These are phyloP conservation scores for Microcyclospora tardicrescens DNA, from an alignment of 2,329 filamentous ascomycete genomes.

Conservation along the genomic window DNA sequence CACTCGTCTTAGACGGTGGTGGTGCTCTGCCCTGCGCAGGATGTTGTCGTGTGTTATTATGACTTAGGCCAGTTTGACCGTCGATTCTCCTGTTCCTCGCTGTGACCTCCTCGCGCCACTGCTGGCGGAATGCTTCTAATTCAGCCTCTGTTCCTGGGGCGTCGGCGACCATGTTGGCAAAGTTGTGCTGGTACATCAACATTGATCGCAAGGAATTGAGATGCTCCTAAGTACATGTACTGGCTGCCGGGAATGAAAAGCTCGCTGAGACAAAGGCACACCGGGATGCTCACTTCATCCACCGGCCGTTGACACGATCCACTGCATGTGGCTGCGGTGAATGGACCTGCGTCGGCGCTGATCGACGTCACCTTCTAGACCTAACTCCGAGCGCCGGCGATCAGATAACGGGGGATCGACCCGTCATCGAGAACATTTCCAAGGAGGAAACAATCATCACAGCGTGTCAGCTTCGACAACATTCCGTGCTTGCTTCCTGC, in stretches of 20 bases:
- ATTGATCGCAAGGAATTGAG: background rate
- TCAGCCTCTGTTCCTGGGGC: conserved; percentile 41
- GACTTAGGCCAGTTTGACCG: background rate
- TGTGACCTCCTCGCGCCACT: conserved; percentile 74
- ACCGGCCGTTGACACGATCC: no score
- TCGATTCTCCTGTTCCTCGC: conserved; percentile 30
- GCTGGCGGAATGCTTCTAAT: conserved; percentile 70
- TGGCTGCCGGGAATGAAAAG: no score
- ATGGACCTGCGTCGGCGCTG: background rate
- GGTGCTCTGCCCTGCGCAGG: conserved; percentile 1
- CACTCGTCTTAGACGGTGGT: conserved; percentile 3
- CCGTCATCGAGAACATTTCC: no score
- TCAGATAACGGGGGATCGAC: no score
- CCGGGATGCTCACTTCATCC: no score
- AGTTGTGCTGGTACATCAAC: background rate
- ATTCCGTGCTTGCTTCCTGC: no score
- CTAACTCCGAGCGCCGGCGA: no score
- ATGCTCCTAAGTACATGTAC: no score
- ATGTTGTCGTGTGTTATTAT: background rate
- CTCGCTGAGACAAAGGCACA: no score
- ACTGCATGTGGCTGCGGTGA: background rate
- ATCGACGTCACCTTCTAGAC: background rate
- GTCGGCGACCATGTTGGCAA: background rate
- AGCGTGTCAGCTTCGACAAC: no score
- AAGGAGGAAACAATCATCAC: no score